Evolutionary conservation across 768 basidiomycete species (phyloP).

Genomic region (Leccinum longicurvipes): DNA sequence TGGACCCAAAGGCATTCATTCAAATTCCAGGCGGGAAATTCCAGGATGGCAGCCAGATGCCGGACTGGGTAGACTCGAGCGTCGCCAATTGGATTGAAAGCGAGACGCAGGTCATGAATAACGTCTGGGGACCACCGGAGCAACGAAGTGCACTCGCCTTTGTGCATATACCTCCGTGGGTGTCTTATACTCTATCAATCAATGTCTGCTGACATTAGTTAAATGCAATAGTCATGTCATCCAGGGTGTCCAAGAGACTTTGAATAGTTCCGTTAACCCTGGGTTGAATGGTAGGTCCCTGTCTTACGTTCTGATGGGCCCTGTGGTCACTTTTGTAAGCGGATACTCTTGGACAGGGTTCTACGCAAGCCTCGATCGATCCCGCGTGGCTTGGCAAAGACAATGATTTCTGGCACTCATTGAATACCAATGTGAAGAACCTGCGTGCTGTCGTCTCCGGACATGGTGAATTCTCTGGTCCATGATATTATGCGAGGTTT

Average conservation of each 20-base stretch:
- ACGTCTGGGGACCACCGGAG: slow-evolving; percentile 53
- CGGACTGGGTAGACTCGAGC: slow-evolving; percentile 66
- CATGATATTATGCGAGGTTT: background rate
- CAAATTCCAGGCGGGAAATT: slow-evolving; percentile 44
- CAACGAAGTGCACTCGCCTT: slow-evolving; percentile 60
- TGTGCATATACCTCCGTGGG: slow-evolving; percentile 74
- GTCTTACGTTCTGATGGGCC: background rate
- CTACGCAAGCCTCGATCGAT: slow-evolving; percentile 53
- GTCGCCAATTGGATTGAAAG: slow-evolving; percentile 59
- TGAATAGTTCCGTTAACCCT: slow-evolving; percentile 40
- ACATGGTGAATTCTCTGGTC: slow-evolving; percentile 46
- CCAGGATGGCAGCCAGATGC: slow-evolving; percentile 42
- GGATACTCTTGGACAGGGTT: slow-evolving; percentile 51
- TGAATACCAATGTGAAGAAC: slow-evolving; percentile 59
- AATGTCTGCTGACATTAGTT: background rate
- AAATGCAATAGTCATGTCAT: slow-evolving; percentile 19
- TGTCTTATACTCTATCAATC: background rate
- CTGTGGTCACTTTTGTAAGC: slow-evolving; percentile 35
- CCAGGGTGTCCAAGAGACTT: slow-evolving; percentile 30
- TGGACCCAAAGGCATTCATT: slow-evolving; percentile 1
- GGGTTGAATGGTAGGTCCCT: slow-evolving; percentile 38
- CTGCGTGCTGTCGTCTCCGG: slow-evolving; percentile 67
- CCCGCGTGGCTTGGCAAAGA: slow-evolving; percentile 44
- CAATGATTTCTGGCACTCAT: slow-evolving; percentile 56
- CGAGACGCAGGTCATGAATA: slow-evolving; percentile 53